Percentiles rank a stretch among this genome's conserved stretches.
Conservation (phyloP, 1,139 yeast species). For the Blastobotrys indianensis region DNA sequence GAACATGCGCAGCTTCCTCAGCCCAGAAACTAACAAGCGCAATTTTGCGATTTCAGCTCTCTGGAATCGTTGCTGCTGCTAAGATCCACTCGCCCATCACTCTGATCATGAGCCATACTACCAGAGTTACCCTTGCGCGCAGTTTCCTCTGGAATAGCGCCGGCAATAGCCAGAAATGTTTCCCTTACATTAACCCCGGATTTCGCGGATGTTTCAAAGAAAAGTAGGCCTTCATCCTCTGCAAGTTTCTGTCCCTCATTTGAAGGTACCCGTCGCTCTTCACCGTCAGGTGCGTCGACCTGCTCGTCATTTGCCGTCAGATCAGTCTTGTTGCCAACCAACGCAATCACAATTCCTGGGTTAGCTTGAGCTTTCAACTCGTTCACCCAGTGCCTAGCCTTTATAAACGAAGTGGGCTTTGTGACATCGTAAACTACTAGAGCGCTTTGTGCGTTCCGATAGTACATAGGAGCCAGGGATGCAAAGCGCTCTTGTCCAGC, state of each 20-base stretch:
- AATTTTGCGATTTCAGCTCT: constrained; percentile 13
- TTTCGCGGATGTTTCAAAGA: constrained; percentile 94
- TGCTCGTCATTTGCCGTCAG: constrained; percentile 38
- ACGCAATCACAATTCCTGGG: constrained; percentile 83
- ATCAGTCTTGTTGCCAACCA: constrained; percentile 90
- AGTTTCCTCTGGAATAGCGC: constrained; percentile 58
- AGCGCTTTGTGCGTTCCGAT: constrained; percentile 98
- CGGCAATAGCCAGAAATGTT: constrained; percentile 85
- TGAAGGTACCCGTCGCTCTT: constrained; percentile 51
- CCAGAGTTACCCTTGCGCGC: constrained; percentile 13
- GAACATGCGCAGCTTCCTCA: too few relatives aligned
- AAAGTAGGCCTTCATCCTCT: constrained; percentile 77
- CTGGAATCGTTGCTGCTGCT: constrained; percentile 12
- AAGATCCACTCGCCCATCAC: constrained; percentile 21
- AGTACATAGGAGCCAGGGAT: constrained; percentile 94
- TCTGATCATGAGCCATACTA: constrained; percentile 9
- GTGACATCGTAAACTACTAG: constrained; percentile 93
- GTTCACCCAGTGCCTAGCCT: constrained; percentile 99
- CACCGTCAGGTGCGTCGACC: constrained; percentile 23
- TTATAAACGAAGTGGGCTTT: constrained; percentile 93
- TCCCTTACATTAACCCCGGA: constrained; percentile 88
- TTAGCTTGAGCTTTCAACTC: constrained; percentile 94
- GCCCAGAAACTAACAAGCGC: constrained; percentile 21
- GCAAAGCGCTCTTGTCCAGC: constrained; percentile 99
- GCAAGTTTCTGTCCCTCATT: constrained; percentile 83